Evolutionary conservation across 2,329 filamentous ascomycete species (phyloP).

Genomic region (Fusarium paranaense): DNA sequence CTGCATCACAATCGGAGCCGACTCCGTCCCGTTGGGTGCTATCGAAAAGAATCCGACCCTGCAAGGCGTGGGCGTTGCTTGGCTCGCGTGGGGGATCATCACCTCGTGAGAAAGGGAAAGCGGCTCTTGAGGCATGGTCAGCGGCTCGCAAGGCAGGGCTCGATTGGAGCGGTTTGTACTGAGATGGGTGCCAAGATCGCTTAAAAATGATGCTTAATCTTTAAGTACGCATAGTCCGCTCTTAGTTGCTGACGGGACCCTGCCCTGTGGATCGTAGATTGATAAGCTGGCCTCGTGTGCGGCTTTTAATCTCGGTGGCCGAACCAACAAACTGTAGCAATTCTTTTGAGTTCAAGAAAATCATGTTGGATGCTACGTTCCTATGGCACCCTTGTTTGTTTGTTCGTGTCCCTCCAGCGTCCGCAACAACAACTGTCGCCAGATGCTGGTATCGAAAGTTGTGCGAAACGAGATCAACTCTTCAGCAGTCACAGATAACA

Average conservation of each 20-base stretch:
- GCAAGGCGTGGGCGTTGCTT: background rate
- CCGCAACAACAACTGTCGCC: background rate
- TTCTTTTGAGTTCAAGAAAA: background rate
- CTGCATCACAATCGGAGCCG: background rate
- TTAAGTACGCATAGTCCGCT: background rate
- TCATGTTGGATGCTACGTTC: background rate
- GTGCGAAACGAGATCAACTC: background rate
- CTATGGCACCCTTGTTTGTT: background rate
- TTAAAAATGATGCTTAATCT: constrained; percentile 1
- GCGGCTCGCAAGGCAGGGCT: background rate
- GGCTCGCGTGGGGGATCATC: background rate
- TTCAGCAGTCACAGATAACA: background rate
- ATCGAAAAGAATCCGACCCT: background rate
- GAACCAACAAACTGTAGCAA: background rate
- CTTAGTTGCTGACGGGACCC: background rate
- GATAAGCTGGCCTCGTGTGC: background rate
- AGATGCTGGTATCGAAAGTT: background rate
- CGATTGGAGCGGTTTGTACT: background rate
- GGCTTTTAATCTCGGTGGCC: background rate
- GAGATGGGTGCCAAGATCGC: background rate
- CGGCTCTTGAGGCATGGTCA: background rate
- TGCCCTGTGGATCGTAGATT: background rate
- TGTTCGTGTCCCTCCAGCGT: no score
- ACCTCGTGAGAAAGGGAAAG: background rate
- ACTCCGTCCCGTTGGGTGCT: background rate